Evolutionary conservation across 306 rosid genomes (phyloP).

Genomic region (Cicer bijugum): DNA sequence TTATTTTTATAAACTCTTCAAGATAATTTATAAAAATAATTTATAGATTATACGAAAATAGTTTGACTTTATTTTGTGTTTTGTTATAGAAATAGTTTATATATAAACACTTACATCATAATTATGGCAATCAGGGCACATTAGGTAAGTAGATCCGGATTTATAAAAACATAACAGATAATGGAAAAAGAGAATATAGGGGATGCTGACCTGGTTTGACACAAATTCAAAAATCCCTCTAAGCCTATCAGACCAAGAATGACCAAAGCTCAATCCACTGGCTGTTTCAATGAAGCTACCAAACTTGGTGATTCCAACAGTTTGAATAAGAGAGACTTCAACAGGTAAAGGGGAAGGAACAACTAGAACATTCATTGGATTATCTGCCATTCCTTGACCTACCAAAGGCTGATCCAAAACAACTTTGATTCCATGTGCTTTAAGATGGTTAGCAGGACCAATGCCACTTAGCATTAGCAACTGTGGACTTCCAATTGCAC

Average conservation of each 20-base stretch:
- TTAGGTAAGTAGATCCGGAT: too few relatives aligned
- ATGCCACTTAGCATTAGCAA: conserved; percentile 72
- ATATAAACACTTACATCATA: too few relatives aligned
- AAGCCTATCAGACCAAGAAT: conserved; percentile 52
- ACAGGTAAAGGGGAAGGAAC: conserved; percentile 78
- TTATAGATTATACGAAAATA: too few relatives aligned
- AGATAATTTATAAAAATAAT: too few relatives aligned
- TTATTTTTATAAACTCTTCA: too few relatives aligned
- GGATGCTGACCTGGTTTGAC: conserved; percentile 59
- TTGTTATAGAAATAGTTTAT: too few relatives aligned
- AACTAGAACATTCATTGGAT: conserved; percentile 62
- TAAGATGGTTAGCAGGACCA: conserved; percentile 71
- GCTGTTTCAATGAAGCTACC: conserved; percentile 65
- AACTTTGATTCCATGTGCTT: conserved; percentile 57
- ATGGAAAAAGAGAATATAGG: background rate
- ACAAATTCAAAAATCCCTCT: conserved; percentile 37
- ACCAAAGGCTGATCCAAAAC: conserved; percentile 67
- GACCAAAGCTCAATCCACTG: conserved; percentile 58
- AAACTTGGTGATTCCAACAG: conserved; percentile 67
- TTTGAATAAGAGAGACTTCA: conserved; percentile 67
- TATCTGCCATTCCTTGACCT: conserved; percentile 82
- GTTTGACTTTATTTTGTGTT: too few relatives aligned
- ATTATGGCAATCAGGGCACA: too few relatives aligned
- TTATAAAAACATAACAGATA: background rate
- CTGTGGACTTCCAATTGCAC: conserved; percentile 84